A percentile compares a stretch with the other conserved stretches of the same genome.
phyloP scores from a whole-genome alignment of 257 asterid genomes.

The Echium plantagineum region DNA sequence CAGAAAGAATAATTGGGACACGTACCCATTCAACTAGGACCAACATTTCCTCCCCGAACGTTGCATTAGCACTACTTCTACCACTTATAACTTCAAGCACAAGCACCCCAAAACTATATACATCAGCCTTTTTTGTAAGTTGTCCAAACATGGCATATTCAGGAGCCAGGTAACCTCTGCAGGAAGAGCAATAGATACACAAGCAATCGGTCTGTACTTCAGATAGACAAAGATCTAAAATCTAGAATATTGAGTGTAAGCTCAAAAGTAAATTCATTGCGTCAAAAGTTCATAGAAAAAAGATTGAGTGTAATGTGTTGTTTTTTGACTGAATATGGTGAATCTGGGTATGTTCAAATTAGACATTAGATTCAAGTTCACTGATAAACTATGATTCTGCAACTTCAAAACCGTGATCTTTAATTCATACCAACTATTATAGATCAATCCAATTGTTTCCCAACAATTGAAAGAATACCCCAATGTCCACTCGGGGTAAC shows the following conservation, averaged over 20 bases:
- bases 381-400: no score
- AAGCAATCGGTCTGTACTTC: no score
- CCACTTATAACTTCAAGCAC: constrained; percentile 65
- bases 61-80: constrained; percentile 53
- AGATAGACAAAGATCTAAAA: no score
- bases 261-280: not conserved
- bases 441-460: not conserved
- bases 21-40: constrained; percentile 73
- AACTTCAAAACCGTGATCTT: no score
- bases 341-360: no score
- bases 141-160: constrained; percentile 68
- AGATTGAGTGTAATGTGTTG: not conserved
- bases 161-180: constrained; percentile 86
- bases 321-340: not conserved
- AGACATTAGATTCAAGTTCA: no score
- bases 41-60: constrained; percentile 48
- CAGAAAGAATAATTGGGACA: not conserved
- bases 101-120: constrained; percentile 80
- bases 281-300: not conserved
- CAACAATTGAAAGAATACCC: not conserved
- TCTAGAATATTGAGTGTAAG: not conserved
- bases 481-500: not conserved
- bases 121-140: constrained; percentile 76
- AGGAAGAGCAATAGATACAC: not conserved
- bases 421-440: no score